These are phyloP conservation scores for Xylaria grammica DNA, from an alignment of 495 filamentous ascomycete species.

Conservation along the genomic window DNA sequence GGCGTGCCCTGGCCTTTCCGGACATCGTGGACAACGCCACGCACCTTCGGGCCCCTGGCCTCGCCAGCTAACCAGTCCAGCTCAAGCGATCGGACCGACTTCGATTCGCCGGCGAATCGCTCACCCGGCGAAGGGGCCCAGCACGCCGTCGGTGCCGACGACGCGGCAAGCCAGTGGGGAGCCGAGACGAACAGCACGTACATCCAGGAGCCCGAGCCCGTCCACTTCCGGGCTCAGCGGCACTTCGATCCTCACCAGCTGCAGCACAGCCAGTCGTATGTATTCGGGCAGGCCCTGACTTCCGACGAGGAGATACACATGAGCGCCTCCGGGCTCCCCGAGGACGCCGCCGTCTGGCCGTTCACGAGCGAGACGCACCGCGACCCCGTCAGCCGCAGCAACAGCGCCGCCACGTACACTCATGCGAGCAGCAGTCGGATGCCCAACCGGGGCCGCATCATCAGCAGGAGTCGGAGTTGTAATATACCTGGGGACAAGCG, in stretches of 20 bases:
- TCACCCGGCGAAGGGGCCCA: not conserved
- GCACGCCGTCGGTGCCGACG: not conserved
- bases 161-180: conserved; percentile 12
- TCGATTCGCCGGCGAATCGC: not conserved
- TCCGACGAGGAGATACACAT: conserved; percentile 6
- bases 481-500: not conserved
- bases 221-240: not conserved
- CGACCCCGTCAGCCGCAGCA: conserved; percentile 2
- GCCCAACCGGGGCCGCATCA: not conserved
- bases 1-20: conserved; percentile 21
- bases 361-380: conserved; percentile 9
- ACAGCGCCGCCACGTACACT: not conserved
- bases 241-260: not conserved
- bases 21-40: conserved; percentile 13
- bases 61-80: not conserved
- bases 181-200: conserved; percentile 7
- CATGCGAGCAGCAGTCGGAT: not conserved
- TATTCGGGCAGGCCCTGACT: conserved; percentile 12
- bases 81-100: not conserved
- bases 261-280: not conserved
- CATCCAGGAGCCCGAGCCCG: conserved; percentile 12
- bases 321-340: not conserved
- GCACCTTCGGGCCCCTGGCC: not conserved
- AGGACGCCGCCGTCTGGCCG: not conserved
- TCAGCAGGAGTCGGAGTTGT: conserved; percentile 11